Conservation (phyloP, 768 basidiomycete species). For the Termitomyces sp. region DNA sequence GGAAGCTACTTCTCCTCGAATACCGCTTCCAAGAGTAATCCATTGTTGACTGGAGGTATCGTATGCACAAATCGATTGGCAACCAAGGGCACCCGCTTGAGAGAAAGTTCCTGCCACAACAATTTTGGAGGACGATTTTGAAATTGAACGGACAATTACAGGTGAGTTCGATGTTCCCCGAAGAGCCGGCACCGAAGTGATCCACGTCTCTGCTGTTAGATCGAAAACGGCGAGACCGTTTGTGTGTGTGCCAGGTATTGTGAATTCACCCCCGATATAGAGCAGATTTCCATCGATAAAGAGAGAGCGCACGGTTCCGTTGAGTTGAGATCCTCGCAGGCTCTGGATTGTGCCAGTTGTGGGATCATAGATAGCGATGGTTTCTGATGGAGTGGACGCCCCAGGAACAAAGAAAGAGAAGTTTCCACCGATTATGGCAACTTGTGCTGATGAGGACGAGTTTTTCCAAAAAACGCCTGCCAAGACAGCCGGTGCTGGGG, state of each 20-base stretch:
- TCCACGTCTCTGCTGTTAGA: constrained; percentile 61
- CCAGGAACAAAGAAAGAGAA: constrained; percentile 58
- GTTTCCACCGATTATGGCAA: constrained; percentile 86
- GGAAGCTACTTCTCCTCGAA: constrained; percentile 76
- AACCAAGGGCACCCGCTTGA: constrained; percentile 69
- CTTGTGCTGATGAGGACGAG: constrained; percentile 52
- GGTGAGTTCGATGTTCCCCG: constrained; percentile 47
- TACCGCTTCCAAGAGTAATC: constrained; percentile 74
- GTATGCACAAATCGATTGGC: constrained; percentile 77
- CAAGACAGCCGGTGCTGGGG: constrained; percentile 76
- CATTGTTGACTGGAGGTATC: constrained; percentile 70
- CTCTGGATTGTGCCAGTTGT: constrained; percentile 43
- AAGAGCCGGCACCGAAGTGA: constrained; percentile 55
- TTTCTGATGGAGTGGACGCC: constrained; percentile 39
- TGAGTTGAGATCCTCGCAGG: constrained; percentile 58
- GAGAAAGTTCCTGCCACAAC: constrained; percentile 89
- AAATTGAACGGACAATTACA: constrained; percentile 72
- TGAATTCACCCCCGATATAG: constrained; percentile 86
- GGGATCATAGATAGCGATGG: constrained; percentile 71
- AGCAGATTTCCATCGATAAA: constrained; percentile 66
- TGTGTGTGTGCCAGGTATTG: constrained; percentile 46
- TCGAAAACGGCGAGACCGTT: constrained; percentile 83
- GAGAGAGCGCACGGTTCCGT: constrained; percentile 76
- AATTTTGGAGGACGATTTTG: constrained; percentile 58
- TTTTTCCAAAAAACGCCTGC: constrained; percentile 92